Evolutionary conservation across 768 basidiomycete genomes (phyloP).

Genomic region (Boletus coccyginus): DNA sequence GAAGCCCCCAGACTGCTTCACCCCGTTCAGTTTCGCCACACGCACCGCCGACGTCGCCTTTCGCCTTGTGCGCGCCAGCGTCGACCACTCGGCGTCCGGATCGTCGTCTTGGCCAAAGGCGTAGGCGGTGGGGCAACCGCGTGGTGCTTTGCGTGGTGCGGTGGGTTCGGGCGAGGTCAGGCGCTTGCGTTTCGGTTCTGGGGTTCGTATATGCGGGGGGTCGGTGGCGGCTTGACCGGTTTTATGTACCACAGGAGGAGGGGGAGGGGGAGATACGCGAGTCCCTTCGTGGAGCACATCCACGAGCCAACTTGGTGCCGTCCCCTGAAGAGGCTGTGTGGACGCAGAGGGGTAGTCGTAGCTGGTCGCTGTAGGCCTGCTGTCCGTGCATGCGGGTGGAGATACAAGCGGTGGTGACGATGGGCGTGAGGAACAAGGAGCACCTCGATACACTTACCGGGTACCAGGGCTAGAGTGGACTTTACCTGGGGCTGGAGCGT

Average conservation of each 20-base stretch:
- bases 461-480: not conserved
- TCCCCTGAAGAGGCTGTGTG: no score
- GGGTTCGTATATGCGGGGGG: constrained; percentile 6
- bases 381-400: not conserved
- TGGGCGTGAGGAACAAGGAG: not conserved
- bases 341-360: not conserved
- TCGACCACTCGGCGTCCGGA: constrained; percentile 22
- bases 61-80: not conserved
- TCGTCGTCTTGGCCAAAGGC: constrained; percentile 19
- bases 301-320: constrained; percentile 5
- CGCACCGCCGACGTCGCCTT: not conserved
- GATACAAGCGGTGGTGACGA: not conserved
- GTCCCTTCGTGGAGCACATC: constrained; percentile 2
- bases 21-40: not conserved
- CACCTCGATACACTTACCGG: constrained; percentile 7
- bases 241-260: not conserved
- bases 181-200: constrained; percentile 4
- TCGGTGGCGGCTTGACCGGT: not conserved
- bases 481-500: constrained; percentile 15
- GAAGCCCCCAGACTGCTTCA: constrained; percentile 21
- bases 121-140: constrained; percentile 13
- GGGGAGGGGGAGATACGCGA: not conserved
- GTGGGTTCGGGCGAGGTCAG: not conserved
- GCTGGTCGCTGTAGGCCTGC: not conserved
- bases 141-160: not conserved